These are phyloP conservation scores for Bryoglossum gracile DNA, from an alignment of 495 filamentous ascomycete species.

Conservation along the genomic window DNA sequence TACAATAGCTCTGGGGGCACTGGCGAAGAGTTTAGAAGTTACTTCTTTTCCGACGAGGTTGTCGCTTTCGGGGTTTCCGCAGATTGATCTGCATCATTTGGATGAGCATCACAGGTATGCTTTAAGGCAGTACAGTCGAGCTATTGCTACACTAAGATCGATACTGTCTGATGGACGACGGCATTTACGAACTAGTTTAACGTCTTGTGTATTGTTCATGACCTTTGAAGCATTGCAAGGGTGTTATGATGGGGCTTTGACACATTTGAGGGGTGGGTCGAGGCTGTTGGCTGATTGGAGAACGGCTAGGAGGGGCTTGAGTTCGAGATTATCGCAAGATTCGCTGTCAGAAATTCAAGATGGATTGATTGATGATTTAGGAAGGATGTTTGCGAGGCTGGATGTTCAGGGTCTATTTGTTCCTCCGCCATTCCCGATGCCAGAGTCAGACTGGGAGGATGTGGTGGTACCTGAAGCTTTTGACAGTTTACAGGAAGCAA, in stretches of 20 bases:
- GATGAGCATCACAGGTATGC: constrained; percentile 26
- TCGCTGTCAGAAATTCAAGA: constrained; percentile 26
- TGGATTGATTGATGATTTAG: constrained; percentile 23
- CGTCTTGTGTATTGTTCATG: constrained; percentile 23
- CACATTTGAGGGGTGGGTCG: constrained; percentile 23
- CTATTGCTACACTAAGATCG: constrained; percentile 19
- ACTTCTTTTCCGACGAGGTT: constrained; percentile 24
- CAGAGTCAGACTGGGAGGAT: constrained; percentile 23
- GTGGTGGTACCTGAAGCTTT: constrained; percentile 19
- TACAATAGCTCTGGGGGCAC: constrained; percentile 55
- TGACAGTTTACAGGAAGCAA: constrained; percentile 21
- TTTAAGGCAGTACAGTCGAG: constrained; percentile 22
- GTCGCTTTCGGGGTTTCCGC: constrained; percentile 23
- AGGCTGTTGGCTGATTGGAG: constrained; percentile 24
- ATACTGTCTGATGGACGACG: constrained; percentile 21
- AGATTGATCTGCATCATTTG: constrained; percentile 23
- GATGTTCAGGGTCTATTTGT: constrained; percentile 25
- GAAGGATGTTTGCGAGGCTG: constrained; percentile 24
- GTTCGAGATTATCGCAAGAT: constrained; percentile 21
- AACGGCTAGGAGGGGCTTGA: constrained; percentile 19
- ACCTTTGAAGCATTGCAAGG: constrained; percentile 25
- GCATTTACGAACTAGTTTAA: constrained; percentile 22
- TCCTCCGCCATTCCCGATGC: constrained; percentile 24
- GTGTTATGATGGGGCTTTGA: constrained; percentile 24
- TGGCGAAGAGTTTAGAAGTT: constrained; percentile 45